Evolutionary conservation across 768 basidiomycete species (phyloP).

Genomic region (Termitomyces sp.): DNA sequence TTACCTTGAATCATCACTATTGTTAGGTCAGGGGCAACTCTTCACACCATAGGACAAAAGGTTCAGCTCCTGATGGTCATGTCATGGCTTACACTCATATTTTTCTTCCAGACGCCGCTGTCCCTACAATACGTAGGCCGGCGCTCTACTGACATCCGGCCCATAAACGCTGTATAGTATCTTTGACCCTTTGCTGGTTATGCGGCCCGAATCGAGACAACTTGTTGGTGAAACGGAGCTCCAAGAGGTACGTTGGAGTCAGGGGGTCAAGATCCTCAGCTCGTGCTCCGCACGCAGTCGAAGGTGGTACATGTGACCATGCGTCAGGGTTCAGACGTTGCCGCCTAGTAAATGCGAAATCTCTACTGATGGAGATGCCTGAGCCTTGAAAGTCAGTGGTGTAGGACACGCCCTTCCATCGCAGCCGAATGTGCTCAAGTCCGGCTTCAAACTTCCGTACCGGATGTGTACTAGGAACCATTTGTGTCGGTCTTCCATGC

Average conservation of each 20-base stretch:
- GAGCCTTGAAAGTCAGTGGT: neutral
- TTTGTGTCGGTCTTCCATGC: conserved; percentile 1
- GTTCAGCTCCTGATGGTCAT: neutral
- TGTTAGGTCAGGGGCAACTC: neutral
- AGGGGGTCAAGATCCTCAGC: neutral
- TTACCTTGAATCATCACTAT: neutral
- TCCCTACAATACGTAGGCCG: neutral
- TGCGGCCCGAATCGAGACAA: neutral
- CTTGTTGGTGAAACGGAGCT: neutral
- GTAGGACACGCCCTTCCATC: neutral
- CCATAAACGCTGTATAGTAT: neutral
- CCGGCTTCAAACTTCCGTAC: neutral
- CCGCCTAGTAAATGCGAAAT: neutral
- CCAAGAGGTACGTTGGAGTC: neutral
- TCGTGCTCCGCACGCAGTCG: neutral
- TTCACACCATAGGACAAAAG: neutral
- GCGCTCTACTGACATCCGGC: neutral
- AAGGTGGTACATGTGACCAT: neutral
- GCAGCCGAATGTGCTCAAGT: neutral
- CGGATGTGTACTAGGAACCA: neutral
- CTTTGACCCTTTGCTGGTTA: neutral
- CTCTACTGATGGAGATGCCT: neutral
- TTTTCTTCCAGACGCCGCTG: neutral
- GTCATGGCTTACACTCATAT: neutral
- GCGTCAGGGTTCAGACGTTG: neutral